phyloP scores from a whole-genome alignment of 495 filamentous ascomycete species.

The Xylaria curta region DNA sequence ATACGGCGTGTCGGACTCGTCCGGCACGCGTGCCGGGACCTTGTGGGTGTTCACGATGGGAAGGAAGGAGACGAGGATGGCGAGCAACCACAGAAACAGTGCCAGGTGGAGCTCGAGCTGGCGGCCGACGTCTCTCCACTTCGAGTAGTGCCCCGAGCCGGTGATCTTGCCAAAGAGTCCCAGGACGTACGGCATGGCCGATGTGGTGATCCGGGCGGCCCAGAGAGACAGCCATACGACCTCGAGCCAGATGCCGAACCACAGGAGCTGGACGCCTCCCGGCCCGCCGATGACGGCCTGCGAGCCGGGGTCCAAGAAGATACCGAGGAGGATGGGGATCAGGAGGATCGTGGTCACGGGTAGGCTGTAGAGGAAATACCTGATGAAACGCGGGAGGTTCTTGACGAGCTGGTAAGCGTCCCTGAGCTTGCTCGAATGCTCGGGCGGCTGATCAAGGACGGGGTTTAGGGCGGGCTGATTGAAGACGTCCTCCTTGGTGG shows the following conservation, averaged over 20 bases:
- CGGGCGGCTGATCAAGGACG: slow-evolving; percentile 51
- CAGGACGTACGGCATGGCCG: slow-evolving; percentile 72
- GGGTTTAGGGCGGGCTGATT: slow-evolving; percentile 64
- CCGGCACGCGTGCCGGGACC: slow-evolving; percentile 40
- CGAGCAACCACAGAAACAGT: slow-evolving; percentile 92
- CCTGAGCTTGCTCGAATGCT: slow-evolving; percentile 60
- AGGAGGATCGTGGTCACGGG: slow-evolving; percentile 77
- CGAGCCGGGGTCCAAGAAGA: slow-evolving; percentile 58
- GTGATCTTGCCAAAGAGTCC: slow-evolving; percentile 73
- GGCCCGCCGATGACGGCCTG: slow-evolving; percentile 62
- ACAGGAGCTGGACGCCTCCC: slow-evolving; percentile 79
- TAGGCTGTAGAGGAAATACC: slow-evolving; percentile 87
- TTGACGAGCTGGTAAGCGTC: slow-evolving; percentile 60
- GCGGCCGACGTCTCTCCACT: slow-evolving; percentile 89
- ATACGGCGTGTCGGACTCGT: slow-evolving; percentile 53
- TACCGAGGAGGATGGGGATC: slow-evolving; percentile 81
- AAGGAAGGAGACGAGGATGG: slow-evolving; percentile 73
- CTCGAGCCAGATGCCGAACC: slow-evolving; percentile 96
- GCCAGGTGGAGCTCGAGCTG: slow-evolving; percentile 87
- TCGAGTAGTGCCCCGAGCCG: slow-evolving; percentile 84
- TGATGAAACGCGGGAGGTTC: slow-evolving; percentile 75
- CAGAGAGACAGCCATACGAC: slow-evolving; percentile 92
- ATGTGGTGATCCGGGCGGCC: slow-evolving; percentile 78
- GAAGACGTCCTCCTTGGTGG: slow-evolving; percentile 81
- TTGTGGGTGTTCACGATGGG: slow-evolving; percentile 81